Evolutionary conservation across 352 stramenopile genomes (phyloP).

Genomic region (Blastocystis sp.): DNA sequence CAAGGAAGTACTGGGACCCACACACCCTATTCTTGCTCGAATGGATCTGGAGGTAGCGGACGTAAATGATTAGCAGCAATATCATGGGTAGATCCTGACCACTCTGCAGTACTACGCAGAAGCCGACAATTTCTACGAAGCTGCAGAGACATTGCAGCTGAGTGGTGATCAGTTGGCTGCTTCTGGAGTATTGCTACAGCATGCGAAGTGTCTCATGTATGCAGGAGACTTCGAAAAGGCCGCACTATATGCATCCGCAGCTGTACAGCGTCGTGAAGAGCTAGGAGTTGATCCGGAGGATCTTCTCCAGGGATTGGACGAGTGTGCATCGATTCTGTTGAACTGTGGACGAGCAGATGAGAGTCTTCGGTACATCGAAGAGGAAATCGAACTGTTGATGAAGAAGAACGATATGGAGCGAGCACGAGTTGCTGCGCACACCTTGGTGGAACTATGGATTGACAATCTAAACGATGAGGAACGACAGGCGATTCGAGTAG

Average conservation of each 20-base stretch:
- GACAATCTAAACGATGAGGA: background rate
- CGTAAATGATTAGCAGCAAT: background rate
- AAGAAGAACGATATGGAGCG: background rate
- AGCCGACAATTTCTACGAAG: constrained; percentile 20
- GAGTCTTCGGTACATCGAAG: background rate
- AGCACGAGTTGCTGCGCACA: background rate
- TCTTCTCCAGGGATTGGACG: background rate
- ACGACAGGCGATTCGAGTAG: background rate
- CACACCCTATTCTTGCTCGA: background rate
- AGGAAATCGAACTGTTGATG: background rate
- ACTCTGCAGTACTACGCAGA: constrained; percentile 16
- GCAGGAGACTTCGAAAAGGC: background rate
- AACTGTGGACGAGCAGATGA: background rate
- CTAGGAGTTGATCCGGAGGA: background rate
- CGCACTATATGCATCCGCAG: background rate
- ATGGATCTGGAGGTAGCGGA: constrained; percentile 18
- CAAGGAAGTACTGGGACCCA: background rate
- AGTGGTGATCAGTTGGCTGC: background rate
- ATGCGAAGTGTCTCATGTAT: constrained; percentile 33
- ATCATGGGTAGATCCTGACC: background rate
- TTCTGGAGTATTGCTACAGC: constrained; percentile 1
- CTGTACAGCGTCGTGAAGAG: background rate
- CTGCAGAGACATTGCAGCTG: background rate
- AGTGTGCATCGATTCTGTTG: background rate
- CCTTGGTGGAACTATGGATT: background rate